Conservation (phyloP, 345 rosid species). For the Theobroma cacao region DNA sequence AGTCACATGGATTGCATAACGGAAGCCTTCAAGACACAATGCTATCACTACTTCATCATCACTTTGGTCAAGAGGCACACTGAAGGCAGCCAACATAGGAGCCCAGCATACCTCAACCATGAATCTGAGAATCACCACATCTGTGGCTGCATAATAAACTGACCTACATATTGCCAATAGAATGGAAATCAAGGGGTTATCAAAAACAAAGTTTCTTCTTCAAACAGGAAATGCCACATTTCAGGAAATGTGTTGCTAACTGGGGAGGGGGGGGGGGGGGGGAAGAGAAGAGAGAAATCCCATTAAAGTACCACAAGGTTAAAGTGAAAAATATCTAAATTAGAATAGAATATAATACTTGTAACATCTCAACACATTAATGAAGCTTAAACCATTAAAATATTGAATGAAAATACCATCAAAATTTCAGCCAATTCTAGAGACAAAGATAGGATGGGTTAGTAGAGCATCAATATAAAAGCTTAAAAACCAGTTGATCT, state of each 20-base stretch:
- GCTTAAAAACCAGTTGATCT: slow-evolving; percentile 30
- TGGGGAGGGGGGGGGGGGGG: not conserved
- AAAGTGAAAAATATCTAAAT: not conserved
- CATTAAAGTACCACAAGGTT: not conserved
- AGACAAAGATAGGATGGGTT: not conserved
- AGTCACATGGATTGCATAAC: slow-evolving; percentile 88
- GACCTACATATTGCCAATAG: slow-evolving; percentile 70
- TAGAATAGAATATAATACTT: not conserved
- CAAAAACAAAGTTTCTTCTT: not conserved
- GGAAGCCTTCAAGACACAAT: slow-evolving; percentile 95
- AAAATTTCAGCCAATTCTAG: not conserved
- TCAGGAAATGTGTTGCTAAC: not conserved
- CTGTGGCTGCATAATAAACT: slow-evolving; percentile 98
- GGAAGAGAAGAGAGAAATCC: too few species aligned
- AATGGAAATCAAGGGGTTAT: slow-evolving; percentile 27
- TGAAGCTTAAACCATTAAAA: not conserved
- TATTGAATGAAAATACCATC: not conserved
- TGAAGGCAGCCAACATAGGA: slow-evolving; percentile 99
- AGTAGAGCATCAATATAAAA: not conserved
- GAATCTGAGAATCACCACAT: slow-evolving; percentile 92
- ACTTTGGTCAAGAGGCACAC: slow-evolving; percentile 98
- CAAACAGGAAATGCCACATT: not conserved
- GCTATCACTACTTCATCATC: slow-evolving; percentile 84
- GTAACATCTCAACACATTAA: not conserved
- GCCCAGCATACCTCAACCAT: slow-evolving; percentile 99